These are phyloP conservation scores for Blastocystis sp. DNA, from an alignment of 352 stramenopile species.

Conservation along the genomic window DNA sequence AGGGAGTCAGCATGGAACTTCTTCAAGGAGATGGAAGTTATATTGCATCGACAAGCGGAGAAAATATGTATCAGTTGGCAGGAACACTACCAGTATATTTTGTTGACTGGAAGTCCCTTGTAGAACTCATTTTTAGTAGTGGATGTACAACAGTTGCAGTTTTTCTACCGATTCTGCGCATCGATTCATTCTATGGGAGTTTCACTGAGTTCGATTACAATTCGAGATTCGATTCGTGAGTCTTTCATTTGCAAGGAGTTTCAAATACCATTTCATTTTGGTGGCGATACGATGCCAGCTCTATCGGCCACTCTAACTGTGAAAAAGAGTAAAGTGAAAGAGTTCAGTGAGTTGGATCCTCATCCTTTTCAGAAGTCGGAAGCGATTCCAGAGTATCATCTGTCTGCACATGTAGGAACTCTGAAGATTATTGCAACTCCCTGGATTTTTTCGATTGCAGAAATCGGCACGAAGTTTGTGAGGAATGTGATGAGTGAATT, in stretches of 20 bases:
- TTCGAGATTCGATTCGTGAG: neutral
- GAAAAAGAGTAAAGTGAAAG: neutral
- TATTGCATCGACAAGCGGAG: neutral
- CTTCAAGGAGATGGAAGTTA: neutral
- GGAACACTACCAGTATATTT: neutral
- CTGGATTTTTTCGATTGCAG: neutral
- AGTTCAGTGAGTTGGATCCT: neutral
- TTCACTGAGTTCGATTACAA: neutral
- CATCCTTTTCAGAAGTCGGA: neutral
- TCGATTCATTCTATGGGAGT: neutral
- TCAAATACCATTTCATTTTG: neutral
- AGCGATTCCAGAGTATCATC: neutral
- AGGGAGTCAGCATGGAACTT: neutral
- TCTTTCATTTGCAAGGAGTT: neutral
- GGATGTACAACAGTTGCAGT: neutral
- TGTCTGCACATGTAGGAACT: neutral
- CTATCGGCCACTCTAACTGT: neutral
- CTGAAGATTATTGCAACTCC: conserved; percentile 21
- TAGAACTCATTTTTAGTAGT: conserved; percentile 13
- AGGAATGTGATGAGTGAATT: neutral
- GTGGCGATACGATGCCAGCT: neutral
- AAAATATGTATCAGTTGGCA: neutral
- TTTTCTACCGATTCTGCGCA: neutral
- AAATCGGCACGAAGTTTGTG: neutral
- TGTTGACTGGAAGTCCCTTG: neutral